phyloP scores from a whole-genome alignment of 805 yeast genomes.

The Debaryomyces tyrocola region DNA sequence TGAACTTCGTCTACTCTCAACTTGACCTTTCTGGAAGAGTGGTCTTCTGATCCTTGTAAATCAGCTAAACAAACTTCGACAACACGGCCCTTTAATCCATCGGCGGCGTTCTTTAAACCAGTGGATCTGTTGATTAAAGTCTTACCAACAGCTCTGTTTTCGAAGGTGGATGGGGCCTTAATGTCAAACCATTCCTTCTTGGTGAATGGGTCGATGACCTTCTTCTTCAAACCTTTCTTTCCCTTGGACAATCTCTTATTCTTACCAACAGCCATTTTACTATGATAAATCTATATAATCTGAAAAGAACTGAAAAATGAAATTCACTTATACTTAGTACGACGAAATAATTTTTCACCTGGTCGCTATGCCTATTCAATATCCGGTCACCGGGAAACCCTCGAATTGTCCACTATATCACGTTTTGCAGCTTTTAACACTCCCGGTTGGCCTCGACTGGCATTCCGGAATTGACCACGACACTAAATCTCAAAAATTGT shows the following conservation, averaged over 20 bases:
- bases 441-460: background rate
- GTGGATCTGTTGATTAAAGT: constrained; percentile 95
- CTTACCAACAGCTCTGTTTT: constrained; percentile 95
- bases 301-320: constrained; percentile 2
- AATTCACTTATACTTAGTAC: background rate
- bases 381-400: background rate
- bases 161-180: constrained; percentile 96
- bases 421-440: no score
- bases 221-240: constrained; percentile 96
- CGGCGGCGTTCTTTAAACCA: constrained; percentile 94
- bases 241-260: constrained; percentile 81
- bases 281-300: background rate
- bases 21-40: constrained; percentile 91
- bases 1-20: constrained; percentile 97
- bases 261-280: constrained; percentile 78
- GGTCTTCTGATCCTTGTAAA: constrained; percentile 95
- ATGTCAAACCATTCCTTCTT: constrained; percentile 96
- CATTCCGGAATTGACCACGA: background rate
- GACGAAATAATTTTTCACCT: background rate
- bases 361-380: background rate
- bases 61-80: constrained; percentile 92
- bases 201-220: constrained; percentile 97
- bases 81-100: constrained; percentile 94
- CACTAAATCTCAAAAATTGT: background rate
- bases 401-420: no score